Conservation (phyloP, 495 filamentous ascomycete species). For the Parathielavia appendiculata region DNA sequence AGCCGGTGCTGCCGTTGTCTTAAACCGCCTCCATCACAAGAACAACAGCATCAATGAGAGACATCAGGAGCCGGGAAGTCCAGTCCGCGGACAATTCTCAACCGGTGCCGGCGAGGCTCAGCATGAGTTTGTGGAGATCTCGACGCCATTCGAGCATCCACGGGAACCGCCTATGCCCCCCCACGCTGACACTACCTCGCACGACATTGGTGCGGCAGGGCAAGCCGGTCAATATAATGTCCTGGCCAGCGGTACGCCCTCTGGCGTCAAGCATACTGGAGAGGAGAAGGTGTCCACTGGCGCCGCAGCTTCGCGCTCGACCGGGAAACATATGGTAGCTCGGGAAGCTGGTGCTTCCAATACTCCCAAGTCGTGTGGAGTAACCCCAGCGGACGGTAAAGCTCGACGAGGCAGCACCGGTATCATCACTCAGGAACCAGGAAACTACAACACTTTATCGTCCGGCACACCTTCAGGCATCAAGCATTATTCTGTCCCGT, state of each 20-base stretch:
- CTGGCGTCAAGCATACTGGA: slow-evolving; percentile 16
- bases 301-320: not conserved
- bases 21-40: slow-evolving; percentile 23
- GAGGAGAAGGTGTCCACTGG: too few species aligned
- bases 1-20: slow-evolving; percentile 23
- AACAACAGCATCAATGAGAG: slow-evolving; percentile 15
- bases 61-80: slow-evolving; percentile 8
- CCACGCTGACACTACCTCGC: not conserved
- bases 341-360: not conserved
- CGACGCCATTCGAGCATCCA: slow-evolving; percentile 22
- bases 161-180: slow-evolving; percentile 22
- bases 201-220: not conserved
- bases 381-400: too few species aligned
- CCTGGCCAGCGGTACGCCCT: slow-evolving; percentile 13
- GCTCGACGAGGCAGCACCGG: not conserved
- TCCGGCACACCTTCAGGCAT: slow-evolving; percentile 34
- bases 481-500: slow-evolving; percentile 14
- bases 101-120: slow-evolving; percentile 1
- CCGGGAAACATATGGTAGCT: not conserved
- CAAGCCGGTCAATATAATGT: slow-evolving; percentile 1
- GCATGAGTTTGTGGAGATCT: not conserved
- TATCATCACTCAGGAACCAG: slow-evolving; percentile 9
- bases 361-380: not conserved
- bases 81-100: not conserved
- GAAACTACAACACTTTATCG: slow-evolving; percentile 27